Evolutionary conservation across 1,139 yeast species (phyloP).

Genomic region (Yamadazyma spencermartinsiae): DNA sequence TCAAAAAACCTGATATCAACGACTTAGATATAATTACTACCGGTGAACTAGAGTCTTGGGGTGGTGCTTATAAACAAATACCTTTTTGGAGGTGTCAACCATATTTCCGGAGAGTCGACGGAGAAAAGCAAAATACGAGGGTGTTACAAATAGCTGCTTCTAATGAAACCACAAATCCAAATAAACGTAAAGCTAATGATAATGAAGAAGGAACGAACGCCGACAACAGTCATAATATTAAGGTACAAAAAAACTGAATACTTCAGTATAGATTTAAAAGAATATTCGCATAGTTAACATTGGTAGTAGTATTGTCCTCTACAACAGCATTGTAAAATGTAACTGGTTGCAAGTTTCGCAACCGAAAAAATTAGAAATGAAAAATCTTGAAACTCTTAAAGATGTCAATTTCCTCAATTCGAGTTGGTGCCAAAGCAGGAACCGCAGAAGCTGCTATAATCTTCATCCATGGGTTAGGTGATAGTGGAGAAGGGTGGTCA

Average conservation of each 20-base stretch:
- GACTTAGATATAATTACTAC: constrained; percentile 51
- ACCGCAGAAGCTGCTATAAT: constrained; percentile 52
- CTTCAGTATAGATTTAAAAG: neutral
- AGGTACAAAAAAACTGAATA: neutral
- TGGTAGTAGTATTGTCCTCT: too few species aligned
- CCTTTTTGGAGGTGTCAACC: constrained; percentile 99
- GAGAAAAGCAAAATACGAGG: constrained; percentile 50
- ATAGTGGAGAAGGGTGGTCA: constrained; percentile 86
- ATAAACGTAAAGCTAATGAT: constrained; percentile 7
- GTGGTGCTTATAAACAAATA: constrained; percentile 76
- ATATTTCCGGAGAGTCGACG: constrained; percentile 83
- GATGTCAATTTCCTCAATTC: constrained; percentile 22
- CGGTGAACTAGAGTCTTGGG: constrained; percentile 67
- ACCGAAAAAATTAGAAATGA: neutral
- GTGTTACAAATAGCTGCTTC: constrained; percentile 42
- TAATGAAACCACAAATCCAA: constrained; percentile 15
- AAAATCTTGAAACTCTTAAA: neutral
- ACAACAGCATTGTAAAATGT: too few species aligned
- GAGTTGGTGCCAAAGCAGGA: constrained; percentile 20
- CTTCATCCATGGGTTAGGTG: constrained; percentile 90
- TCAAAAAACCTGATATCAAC: constrained; percentile 39
- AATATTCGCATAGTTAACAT: too few species aligned
- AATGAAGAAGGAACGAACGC: constrained; percentile 1
- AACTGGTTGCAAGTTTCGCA: constrained; percentile 1
- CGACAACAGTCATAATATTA: neutral